phyloP scores from a whole-genome alignment of 192 early-diverging fungal genomes.

The Piromyces finnis region DNA sequence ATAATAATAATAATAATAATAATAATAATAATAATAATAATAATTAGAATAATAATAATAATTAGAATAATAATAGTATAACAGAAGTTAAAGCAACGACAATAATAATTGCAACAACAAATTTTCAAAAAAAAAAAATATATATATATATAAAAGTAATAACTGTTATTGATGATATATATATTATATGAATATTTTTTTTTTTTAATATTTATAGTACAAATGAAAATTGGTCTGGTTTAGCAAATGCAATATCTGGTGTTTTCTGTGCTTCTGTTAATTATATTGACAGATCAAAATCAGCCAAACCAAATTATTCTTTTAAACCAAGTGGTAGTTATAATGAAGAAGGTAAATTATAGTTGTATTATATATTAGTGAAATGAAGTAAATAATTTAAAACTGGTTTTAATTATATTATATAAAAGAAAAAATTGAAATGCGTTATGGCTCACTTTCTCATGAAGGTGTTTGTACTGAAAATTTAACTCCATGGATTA shows the following conservation, averaged over 20 bases:
- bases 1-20: too few species aligned
- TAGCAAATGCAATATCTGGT: constrained; percentile 82
- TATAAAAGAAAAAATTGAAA: constrained; percentile 1
- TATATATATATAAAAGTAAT: too few species aligned
- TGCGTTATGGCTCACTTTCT: constrained; percentile 66
- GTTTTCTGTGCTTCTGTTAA: constrained; percentile 94
- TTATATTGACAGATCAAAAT: constrained; percentile 67
- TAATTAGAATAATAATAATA: too few species aligned
- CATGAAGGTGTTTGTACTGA: constrained; percentile 94
- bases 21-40: too few species aligned
- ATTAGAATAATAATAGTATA: too few species aligned
- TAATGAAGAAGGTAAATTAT: not conserved
- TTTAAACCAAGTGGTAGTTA: constrained; percentile 12
- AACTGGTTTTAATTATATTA: not conserved
- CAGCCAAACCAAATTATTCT: constrained; percentile 26
- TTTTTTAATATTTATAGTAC: constrained; percentile 13
- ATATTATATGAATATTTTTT: not conserved
- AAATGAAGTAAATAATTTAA: not conserved
- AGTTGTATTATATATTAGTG: too few species aligned
- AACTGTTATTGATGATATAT: too few species aligned
- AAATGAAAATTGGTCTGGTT: constrained; percentile 60
- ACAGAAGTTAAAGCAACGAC: too few species aligned
- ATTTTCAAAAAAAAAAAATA: too few species aligned
- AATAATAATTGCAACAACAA: too few species aligned
- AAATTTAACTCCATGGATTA: constrained; percentile 95